Base-by-base conservation (phyloP, 2,329 filamentous ascomycete genomes). In the Epichloe sylvatica region DNA sequence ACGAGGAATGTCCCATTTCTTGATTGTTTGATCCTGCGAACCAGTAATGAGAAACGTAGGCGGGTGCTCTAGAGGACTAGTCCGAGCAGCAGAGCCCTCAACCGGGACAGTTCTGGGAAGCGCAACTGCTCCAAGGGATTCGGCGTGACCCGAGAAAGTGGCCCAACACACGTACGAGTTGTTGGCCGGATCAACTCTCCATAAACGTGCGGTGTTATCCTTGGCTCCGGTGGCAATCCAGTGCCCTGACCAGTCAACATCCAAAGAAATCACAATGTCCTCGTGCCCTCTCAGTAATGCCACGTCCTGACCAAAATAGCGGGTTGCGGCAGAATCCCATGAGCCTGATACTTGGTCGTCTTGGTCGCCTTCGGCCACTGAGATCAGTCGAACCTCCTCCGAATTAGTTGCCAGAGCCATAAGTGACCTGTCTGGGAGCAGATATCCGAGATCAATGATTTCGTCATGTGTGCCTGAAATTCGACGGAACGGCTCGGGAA, bases 381-480 rank as follows among this genome's bases (percentile, higher is more conserved):
- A 94, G 3, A 98, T 81, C 50, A 98, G 77, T 44, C 91, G 81
- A 48, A 98, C 79, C 54, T 94, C 90, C 67, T 98, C 92, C 0
- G 90, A 87, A 64, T 98, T 98, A 2, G 91, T 97, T 6, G 91
- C 92, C 25, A 98, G 71, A 5, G 92, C 94, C 53, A 98, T 75
- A 47, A 94, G 70, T 3, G 87, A 91, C 51, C 79, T 80, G 58
- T 94, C 83, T 0, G 82, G 79, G 2, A 92, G 80, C 49, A 97
- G 73, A 60, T 92, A 96, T 33, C 84, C 86, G 35, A 98, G 71
- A 62, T 98, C 94, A 57, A 98, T 96, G 47, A 98, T 89, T 64
- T 98, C 92, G 63, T 98, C 94, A 64, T 97, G 89, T 6, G 92
- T 96, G 48, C 92, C 94, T 4, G 91, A 95, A 56, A 98, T 94